phyloP scores from a whole-genome alignment of 2,329 filamentous ascomycete species.

The Talaromyces sp. region DNA sequence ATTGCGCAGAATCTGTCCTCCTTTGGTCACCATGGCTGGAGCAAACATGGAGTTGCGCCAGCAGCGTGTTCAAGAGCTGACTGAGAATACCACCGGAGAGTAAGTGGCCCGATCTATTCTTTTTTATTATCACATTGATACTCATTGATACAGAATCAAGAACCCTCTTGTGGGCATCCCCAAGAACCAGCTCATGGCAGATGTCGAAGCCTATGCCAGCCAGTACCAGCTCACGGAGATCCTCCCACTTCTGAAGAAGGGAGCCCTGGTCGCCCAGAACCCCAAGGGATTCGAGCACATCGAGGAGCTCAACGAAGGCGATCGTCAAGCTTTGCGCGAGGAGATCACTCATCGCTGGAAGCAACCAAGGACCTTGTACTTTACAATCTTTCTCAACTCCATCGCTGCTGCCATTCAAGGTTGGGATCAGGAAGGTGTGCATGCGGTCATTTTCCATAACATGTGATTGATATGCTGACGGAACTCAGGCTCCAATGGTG shows the following conservation, averaged over 20 bases:
- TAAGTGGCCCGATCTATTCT: slow-evolving; percentile 17
- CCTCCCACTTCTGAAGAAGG: slow-evolving; percentile 34
- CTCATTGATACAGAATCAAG: slow-evolving; percentile 16
- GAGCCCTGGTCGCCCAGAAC: slow-evolving; percentile 48
- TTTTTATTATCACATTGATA: not conserved
- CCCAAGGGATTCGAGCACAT: slow-evolving; percentile 44
- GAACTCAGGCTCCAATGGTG: slow-evolving; percentile 41
- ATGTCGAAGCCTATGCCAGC: slow-evolving; percentile 43
- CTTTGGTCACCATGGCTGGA: slow-evolving; percentile 3
- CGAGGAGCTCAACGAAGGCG: slow-evolving; percentile 40
- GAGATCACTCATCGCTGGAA: slow-evolving; percentile 48
- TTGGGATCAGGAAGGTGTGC: slow-evolving; percentile 48
- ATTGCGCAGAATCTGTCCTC: not conserved
- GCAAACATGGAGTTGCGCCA: slow-evolving; percentile 15
- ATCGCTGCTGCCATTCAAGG: slow-evolving; percentile 50
- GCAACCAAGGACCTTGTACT: slow-evolving; percentile 47
- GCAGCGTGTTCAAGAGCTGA: slow-evolving; percentile 24
- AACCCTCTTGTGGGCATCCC: slow-evolving; percentile 30
- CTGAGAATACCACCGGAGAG: slow-evolving; percentile 32
- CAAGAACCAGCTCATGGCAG: slow-evolving; percentile 25
- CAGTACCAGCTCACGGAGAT: slow-evolving; percentile 57
- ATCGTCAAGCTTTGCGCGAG: slow-evolving; percentile 39
- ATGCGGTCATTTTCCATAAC: not conserved
- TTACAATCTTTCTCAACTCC: slow-evolving; percentile 49
- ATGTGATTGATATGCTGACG: not conserved